A percentile compares a stretch with the other conserved stretches of the same genome.
These are phyloP conservation scores for Acacia crassicarpa DNA, from an alignment of 306 rosid species.

Conservation along the genomic window DNA sequence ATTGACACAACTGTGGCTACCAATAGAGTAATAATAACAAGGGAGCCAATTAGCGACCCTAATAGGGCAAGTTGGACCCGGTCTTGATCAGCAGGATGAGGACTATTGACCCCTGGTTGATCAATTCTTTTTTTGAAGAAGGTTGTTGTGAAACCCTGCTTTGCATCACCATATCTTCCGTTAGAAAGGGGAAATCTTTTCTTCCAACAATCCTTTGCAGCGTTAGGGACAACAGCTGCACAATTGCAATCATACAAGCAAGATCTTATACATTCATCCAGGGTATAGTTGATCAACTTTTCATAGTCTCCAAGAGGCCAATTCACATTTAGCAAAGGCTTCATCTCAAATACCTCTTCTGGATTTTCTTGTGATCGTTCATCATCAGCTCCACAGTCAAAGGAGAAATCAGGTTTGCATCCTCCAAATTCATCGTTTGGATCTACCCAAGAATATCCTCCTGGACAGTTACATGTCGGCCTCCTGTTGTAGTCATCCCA, in stretches of 20 bases:
- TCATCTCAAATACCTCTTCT: constrained; percentile 27
- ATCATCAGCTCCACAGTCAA: too few relatives aligned
- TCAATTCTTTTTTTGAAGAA: neutral
- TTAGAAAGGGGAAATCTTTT: constrained; percentile 41
- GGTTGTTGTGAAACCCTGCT: neutral
- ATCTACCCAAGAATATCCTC: constrained; percentile 39
- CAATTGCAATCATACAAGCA: constrained; percentile 44
- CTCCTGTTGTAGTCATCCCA: neutral
- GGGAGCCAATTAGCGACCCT: constrained; percentile 37
- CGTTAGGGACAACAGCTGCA: constrained; percentile 11
- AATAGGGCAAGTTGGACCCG: constrained; percentile 14
- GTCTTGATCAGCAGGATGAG: too few relatives aligned
- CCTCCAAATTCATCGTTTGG: constrained; percentile 41
- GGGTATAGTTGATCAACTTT: neutral
- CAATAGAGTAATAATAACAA: constrained; percentile 19
- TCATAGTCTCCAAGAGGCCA: constrained; percentile 42
- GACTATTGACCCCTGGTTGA: too few relatives aligned
- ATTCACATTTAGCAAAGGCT: constrained; percentile 10
- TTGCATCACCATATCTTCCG: constrained; percentile 13
- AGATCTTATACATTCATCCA: constrained; percentile 25
- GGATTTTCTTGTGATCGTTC: too few relatives aligned
- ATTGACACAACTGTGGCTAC: constrained; percentile 7
- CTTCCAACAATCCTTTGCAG: constrained; percentile 33
- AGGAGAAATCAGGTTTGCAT: constrained; percentile 31
- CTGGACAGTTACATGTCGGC: constrained; percentile 41